phyloP scores from a whole-genome alignment of 176 grass and related monocot species.

The Rhynchospora breviuscula region DNA sequence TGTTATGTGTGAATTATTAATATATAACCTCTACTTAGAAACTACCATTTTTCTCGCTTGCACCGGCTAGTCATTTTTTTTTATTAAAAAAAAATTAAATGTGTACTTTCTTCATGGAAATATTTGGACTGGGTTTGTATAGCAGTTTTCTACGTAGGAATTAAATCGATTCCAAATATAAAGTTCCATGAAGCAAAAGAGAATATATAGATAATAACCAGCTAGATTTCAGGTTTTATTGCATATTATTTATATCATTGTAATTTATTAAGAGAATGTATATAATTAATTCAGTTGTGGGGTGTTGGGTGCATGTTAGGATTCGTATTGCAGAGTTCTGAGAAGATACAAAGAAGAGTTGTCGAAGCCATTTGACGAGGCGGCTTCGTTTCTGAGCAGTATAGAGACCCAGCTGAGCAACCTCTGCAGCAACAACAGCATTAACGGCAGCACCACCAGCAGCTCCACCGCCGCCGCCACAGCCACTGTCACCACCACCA shows the following conservation, averaged over 20 bases:
- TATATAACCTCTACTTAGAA: too few relatives aligned
- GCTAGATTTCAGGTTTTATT: neutral
- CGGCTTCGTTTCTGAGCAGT: constrained; percentile 78
- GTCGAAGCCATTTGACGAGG: constrained; percentile 80
- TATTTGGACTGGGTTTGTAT: too few relatives aligned
- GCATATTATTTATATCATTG: too few relatives aligned
- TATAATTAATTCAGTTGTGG: too few relatives aligned
- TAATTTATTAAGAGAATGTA: too few relatives aligned
- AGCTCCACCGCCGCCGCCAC: constrained; percentile 33
- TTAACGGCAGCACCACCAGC: neutral
- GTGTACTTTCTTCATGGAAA: too few relatives aligned
- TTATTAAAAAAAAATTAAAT: too few relatives aligned
- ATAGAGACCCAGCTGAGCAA: constrained; percentile 68
- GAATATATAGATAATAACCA: neutral
- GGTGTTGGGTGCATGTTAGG: constrained; percentile 29
- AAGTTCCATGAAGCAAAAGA: neutral
- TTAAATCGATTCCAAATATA: neutral
- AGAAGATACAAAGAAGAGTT: constrained; percentile 85
- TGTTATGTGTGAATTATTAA: neutral
- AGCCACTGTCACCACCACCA: neutral
- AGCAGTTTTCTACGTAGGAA: too few relatives aligned
- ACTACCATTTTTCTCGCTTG: neutral
- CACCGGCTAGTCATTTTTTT: neutral
- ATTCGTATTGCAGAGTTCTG: constrained; percentile 72
- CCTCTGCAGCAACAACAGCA: constrained; percentile 44